Evolutionary conservation across 208 protist species (phyloP).

Genomic region (Acanthamoeba sp.): DNA sequence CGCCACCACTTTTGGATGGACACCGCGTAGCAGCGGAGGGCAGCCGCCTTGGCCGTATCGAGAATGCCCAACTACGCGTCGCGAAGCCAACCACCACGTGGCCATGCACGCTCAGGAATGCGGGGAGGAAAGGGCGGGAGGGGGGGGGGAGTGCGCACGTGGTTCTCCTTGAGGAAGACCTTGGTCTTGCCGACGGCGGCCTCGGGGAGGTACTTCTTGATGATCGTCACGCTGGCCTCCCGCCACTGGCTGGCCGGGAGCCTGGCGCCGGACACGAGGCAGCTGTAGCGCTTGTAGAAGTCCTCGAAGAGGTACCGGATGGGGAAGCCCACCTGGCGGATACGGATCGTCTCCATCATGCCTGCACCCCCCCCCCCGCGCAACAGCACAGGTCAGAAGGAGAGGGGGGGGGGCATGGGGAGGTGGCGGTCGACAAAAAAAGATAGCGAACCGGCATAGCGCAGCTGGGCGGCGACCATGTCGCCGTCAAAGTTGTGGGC

Average conservation of each 20-base stretch:
- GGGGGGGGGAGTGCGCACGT: not conserved
- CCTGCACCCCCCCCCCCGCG: too few species aligned
- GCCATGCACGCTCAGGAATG: too few species aligned
- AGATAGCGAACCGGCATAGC: conserved; percentile 15
- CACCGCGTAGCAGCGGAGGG: not conserved
- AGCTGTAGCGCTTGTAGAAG: conserved; percentile 48
- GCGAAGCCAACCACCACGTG: not conserved
- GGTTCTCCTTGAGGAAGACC: conserved; percentile 57
- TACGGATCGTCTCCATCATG: conserved; percentile 56
- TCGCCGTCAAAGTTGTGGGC: conserved; percentile 5
- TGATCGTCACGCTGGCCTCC: not conserved
- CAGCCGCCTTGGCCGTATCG: not conserved
- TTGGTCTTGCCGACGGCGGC: conserved; percentile 40
- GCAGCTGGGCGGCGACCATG: conserved; percentile 48
- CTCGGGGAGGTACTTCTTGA: conserved; percentile 49
- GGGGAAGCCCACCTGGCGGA: conserved; percentile 3
- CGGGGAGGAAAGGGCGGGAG: too few species aligned
- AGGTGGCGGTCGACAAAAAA: too few species aligned
- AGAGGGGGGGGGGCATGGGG: not conserved
- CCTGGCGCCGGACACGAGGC: not conserved
- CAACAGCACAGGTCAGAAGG: not conserved
- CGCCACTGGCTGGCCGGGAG: not conserved
- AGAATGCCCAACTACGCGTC: not conserved
- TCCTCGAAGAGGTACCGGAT: not conserved
- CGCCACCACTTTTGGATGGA: not conserved